phyloP scores from a whole-genome alignment of 164 flowering plant species.

The Santalum album region DNA sequence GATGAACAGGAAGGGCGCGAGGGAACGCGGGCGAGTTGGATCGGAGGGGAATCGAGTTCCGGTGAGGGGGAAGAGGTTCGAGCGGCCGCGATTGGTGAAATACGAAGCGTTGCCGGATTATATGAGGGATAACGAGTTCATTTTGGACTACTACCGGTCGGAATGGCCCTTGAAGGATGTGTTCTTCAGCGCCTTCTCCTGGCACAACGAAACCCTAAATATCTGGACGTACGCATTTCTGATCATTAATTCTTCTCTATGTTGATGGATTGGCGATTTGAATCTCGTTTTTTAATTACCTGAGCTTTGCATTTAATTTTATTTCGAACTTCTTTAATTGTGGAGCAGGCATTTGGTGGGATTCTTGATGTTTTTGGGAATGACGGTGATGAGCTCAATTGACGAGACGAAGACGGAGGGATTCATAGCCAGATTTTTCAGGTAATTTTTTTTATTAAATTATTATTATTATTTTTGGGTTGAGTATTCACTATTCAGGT shows the following conservation, averaged over 20 bases:
- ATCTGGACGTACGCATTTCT: conserved; percentile 95
- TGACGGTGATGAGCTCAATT: conserved; percentile 51
- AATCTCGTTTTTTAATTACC: neutral
- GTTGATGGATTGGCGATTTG: neutral
- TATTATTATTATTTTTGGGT: neutral
- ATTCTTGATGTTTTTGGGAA: conserved; percentile 47
- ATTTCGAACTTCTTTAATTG: neutral
- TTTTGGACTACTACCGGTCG: conserved; percentile 61
- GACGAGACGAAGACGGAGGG: conserved; percentile 27
- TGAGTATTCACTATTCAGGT: no score
- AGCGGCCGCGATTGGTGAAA: conserved; percentile 45
- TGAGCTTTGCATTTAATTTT: neutral
- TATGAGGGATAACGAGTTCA: conserved; percentile 80
- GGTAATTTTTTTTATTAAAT: conserved; percentile 14
- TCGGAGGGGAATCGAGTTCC: conserved; percentile 1
- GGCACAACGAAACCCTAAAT: conserved; percentile 94
- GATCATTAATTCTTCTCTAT: no score
- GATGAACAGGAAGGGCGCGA: neutral
- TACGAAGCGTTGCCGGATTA: conserved; percentile 75
- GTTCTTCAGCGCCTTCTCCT: conserved; percentile 55
- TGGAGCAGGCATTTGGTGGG: conserved; percentile 75
- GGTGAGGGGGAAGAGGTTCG: conserved; percentile 13
- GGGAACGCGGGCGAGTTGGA: conserved; percentile 3
- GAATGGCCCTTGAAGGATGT: conserved; percentile 85
- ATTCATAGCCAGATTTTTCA: conserved; percentile 20